Base-by-base conservation (phyloP, 257 asterid genomes). In the Nicotiana paniculata region DNA sequence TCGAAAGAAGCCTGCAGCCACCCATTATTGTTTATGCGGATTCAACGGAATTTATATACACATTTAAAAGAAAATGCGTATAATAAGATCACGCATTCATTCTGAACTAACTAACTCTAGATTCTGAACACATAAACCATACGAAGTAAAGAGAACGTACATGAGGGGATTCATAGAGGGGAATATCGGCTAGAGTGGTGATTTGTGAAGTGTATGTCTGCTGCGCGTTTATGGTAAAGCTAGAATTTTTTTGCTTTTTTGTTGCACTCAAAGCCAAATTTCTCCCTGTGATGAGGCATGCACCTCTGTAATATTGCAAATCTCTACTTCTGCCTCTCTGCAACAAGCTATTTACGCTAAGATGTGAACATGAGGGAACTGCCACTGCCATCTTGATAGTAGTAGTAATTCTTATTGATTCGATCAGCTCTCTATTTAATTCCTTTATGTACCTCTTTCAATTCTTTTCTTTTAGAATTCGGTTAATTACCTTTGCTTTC, bases 161-260 rank as follows among this genome's bases (percentile, higher is more conserved):
- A 24, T 74, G 24, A 26, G 79, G 79, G 43, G 79, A 74, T 48
- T 74, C 79, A 74, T 21, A 74, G 24, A 74, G 79, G 7, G 79
- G 79, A 62, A 74, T 74, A 57, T 74, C 79, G 2, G 79, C 43
- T 48, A 13, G 13, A 74, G 26, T 21, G 37, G 43, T 74, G 16
- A 74, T 15, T 48, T 48, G 8, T 74, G 79, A 74, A 46, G 51
- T 33, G 2, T 74, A 74, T 1, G 39, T 74, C 79, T 48, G 62
- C 33, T 74, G 62, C 26, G 79, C 61, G 61, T 74, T 74, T 21
- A 72, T 39, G 35, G 58, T 21, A 21, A 61, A 61, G 5, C 35
- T 24, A 0, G 7, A 15, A 4, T 62, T 1, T 9, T 24, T 24
- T 24, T 35, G 24, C 54, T 0, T 21, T 11, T 4, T 35, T 68